Evolutionary conservation across 495 filamentous ascomycete genomes (phyloP).

Genomic region (Podospora anserina): DNA sequence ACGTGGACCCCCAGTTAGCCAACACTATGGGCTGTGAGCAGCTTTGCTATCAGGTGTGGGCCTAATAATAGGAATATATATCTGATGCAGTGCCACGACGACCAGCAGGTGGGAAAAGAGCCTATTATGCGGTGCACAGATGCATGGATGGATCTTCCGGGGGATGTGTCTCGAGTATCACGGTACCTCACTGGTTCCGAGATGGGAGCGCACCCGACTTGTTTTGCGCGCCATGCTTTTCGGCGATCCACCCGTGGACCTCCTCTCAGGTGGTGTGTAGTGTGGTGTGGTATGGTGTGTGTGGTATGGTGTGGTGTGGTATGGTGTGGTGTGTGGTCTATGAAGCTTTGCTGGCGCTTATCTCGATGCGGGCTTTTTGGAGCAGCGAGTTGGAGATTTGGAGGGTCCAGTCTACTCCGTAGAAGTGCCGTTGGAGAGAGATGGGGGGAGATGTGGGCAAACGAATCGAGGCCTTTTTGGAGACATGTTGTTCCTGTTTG

Average conservation of each 20-base stretch:
- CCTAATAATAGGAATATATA: conserved; percentile 33
- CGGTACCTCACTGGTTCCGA: conserved; percentile 19
- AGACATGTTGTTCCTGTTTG: not conserved
- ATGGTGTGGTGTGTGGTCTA: not conserved
- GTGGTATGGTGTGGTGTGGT: conserved; percentile 1
- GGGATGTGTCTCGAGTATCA: conserved; percentile 24
- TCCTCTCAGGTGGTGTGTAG: not conserved
- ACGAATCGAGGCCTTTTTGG: not conserved
- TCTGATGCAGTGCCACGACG: conserved; percentile 36
- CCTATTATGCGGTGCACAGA: conserved; percentile 17
- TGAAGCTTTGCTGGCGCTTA: not conserved
- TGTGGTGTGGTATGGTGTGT: not conserved
- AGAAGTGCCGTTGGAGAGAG: not conserved
- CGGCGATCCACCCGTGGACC: conserved; percentile 16
- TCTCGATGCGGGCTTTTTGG: no score
- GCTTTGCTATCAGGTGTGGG: conserved; percentile 21
- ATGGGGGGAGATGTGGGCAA: not conserved
- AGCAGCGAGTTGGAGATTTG: not conserved
- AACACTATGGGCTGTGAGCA: conserved; percentile 19
- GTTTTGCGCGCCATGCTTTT: conserved; percentile 12
- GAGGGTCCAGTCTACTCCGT: not conserved
- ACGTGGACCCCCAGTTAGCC: conserved; percentile 33
- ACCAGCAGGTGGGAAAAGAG: conserved; percentile 16
- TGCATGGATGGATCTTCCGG: conserved; percentile 26
- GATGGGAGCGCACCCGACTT: conserved; percentile 21